Evolutionary conservation across 345 rosid species (phyloP), one percentile per base, ranked within the genome.

Genomic region (Dipteronia dyeriana): DNA sequence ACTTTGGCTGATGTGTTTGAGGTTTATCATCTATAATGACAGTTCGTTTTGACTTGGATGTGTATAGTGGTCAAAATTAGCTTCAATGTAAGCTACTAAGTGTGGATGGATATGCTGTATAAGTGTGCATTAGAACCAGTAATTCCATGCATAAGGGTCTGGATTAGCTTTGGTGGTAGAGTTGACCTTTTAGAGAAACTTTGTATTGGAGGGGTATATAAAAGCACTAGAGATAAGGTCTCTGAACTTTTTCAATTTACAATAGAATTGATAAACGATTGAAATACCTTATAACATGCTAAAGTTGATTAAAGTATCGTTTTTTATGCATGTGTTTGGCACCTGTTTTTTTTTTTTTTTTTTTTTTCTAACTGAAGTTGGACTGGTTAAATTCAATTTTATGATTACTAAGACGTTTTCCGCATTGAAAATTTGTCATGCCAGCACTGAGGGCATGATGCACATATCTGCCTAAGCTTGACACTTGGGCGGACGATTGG

Each of bases 11-110:
- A 57, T 20, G 16, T 72, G 34, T 14, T 71, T 72, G 20, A 47
- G 60, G 53, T 31, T 75, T n/a, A n/a, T 75, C 57, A 64, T 75
- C 49, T n/a, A 3, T 10, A 38, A 63, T 9, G 43, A 31, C 29
- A 59, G 49, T 74, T 14, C 1, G 16, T 51, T 73, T 59, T 73
- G 19, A 41, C 54, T 59, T 34, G 23, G 76, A 41, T 60, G 39
- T 0, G 9, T 12, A n/a, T 38, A 14, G 20, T 10, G 2, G 22
- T 57, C 75, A 57, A 7, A 17, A 38, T 7, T 31, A 9, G 49
- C 38, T 34, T 38, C n/a, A 19, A 62, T 25, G 6, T 39, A 49
- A 9, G 66, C 5, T n/a, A 25, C 25, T 31, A 14, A 74, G 31
- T 31, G 38, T 59, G 10, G 26, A 29, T 45, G 29, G n/a, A 11